Evolutionary conservation across 768 basidiomycete species (phyloP), one percentile per base, ranked within the genome.

Genomic region (Lactarius pseudohatsudake): DNA sequence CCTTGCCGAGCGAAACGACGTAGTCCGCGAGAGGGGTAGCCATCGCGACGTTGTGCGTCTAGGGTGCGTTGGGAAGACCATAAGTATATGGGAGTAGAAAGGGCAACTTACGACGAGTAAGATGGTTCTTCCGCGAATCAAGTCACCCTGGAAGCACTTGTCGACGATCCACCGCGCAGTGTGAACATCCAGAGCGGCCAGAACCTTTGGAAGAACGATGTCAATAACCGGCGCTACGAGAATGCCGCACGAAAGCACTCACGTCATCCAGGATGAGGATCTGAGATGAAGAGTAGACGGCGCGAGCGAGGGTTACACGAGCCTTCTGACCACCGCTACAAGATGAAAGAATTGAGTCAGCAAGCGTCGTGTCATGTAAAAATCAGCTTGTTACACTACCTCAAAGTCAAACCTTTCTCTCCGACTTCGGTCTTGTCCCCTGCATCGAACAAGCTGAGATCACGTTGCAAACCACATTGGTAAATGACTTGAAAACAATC

Each of bases 211-310:
- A 41, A 13, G 18, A 54, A 54, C 16, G 8, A 47, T 26, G 20
- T 66, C 47, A 53, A 54, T 34, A 50, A 38, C 11, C 1, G 16
- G 28, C 13, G 34, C 13, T 10, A 10, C 15, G 38, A 7, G 8
- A 26, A 47, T 26, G 6, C 7, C 13, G 20, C 10, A 10, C 9
- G 9, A 4, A 47, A 54, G 41, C 15, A 15, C 73, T 55, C n/a
- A 91, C 84, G 72, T 92, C 91, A 71, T 94, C 91, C 50, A 92
- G 76, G 13, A 94, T 75, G 7, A 94, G 72, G 20, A 86, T 84
- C 30, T 84, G 74, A 0, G 90, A 86, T n/a, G 75, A 75, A 2
- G 83, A 84, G 73, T 88, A 88, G 1, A 87, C 76, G 0, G 86
- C 85, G 8, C 86, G 78, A 3, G 86, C 86, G 26, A 86, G 76